Percentiles rank a stretch among this genome's conserved stretches.
phyloP scores from a whole-genome alignment of 257 asterid species.

The Salvia rosmarinus region DNA sequence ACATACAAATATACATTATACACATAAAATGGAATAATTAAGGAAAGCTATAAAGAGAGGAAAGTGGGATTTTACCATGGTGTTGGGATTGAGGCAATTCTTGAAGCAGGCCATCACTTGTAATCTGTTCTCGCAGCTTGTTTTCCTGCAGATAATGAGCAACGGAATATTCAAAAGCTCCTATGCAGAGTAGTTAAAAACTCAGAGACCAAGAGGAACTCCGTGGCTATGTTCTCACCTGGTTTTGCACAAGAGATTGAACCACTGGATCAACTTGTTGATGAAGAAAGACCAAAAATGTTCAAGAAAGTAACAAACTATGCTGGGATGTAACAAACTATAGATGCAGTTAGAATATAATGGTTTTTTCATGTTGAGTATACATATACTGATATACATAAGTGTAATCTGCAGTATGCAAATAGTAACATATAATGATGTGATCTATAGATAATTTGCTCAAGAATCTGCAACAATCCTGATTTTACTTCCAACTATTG shows the following conservation, averaged over 20 bases:
- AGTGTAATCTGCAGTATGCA: not conserved
- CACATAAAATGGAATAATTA: not conserved
- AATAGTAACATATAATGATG: not conserved
- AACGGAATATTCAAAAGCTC: conserved; percentile 63
- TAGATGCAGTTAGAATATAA: conserved; percentile 50
- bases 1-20: not conserved
- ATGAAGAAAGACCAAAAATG: conserved; percentile 46
- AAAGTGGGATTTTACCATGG: not conserved
- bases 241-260: conserved; percentile 53
- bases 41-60: not conserved
- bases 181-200: conserved; percentile 62
- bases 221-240: conserved; percentile 55
- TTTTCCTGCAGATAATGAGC: conserved; percentile 58
- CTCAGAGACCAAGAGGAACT: conserved; percentile 51
- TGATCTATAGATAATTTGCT: not conserved
- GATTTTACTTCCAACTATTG: not conserved
- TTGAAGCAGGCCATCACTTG: not conserved
- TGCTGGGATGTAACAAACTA: conserved; percentile 40
- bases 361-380: not conserved
- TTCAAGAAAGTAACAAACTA: conserved; percentile 46
- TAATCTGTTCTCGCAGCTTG: not conserved
- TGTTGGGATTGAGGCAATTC: not conserved
- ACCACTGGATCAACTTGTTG: conserved; percentile 54
- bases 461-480: not conserved
- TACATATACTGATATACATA: not conserved